A percentile compares a stretch with the other conserved stretches of the same genome.
Conservation (phyloP, 177 flowering plant genomes). For the Vitis hybrid region DNA sequence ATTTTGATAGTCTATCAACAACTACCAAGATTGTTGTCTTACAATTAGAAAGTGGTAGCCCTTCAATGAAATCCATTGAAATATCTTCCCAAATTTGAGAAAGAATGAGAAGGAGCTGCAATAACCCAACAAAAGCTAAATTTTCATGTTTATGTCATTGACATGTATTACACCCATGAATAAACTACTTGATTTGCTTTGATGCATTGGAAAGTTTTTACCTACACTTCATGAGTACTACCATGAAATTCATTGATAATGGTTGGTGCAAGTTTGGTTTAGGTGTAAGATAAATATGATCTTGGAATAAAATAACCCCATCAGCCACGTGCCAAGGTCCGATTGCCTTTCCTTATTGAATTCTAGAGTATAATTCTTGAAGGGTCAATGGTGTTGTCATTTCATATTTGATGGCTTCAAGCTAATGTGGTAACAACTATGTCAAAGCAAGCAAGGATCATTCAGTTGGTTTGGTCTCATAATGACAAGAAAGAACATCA, state of each 20-base stretch:
- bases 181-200: neutral
- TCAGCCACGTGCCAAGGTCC: conserved; percentile 1
- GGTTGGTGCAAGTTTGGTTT: neutral
- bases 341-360: neutral
- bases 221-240: neutral
- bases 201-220: neutral
- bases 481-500: neutral
- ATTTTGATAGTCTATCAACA: conserved; percentile 15
- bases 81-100: neutral
- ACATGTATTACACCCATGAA: neutral
- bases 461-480: neutral
- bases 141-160: conserved; percentile 4
- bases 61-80: conserved; percentile 19
- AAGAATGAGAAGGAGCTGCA: conserved; percentile 13
- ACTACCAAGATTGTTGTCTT: conserved; percentile 7
- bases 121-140: neutral
- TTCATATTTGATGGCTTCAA: neutral
- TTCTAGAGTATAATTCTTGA: neutral
- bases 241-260: neutral
- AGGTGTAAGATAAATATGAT: neutral
- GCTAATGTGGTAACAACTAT: neutral
- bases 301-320: conserved; percentile 1
- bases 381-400: neutral
- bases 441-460: neutral
- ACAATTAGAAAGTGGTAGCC: conserved; percentile 10